Base-by-base conservation (phyloP, 306 rosid species). In the Sphenostylis stenocarpa region DNA sequence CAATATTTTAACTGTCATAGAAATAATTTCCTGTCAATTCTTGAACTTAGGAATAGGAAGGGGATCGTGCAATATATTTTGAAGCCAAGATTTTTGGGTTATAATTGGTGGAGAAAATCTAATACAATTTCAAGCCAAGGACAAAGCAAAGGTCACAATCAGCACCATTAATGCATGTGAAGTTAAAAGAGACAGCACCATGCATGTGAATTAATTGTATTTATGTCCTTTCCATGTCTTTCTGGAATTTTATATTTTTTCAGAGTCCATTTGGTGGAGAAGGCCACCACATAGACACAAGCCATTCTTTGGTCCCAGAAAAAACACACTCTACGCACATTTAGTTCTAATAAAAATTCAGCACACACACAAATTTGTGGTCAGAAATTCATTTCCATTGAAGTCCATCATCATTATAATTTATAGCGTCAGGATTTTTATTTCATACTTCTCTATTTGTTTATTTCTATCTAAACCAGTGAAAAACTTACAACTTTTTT, bases 181-280 rank as follows among this genome's bases (percentile, higher is more conserved):
- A 49, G 19, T 10, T 33, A 69, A 9, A 36, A 47, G 34, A 51
- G 43, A 70, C 36, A 71, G 14, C 20, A 13, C 3, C 49, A 12
- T 70, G 48, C 20, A 29, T n/a, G n/a, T n/a, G n/a, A n/a, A 71
- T 71, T 21, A 51, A 52, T 20, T 31, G 44, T 51, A 34, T 51
- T 70, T 52, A 19, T 17, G 63, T 70, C 63, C 31, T 31, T 70
- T 70, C 75, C 0, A 51, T 69, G 45, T 69, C 75, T 28, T 69
- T 11, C 47, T 41, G 15, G 1, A 10, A 41, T 41, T 41, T 41
- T 41, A 36, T 38, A 38, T 41, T 11, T 41, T 12, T 41, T 38
- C 13, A 9, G 19, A 48, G 13, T 28, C 60, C 45, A 10, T 33
- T 49, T 19, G 1, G 3, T 17, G 19, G 14, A 51, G 48, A 70